Conservation (phyloP, 495 filamentous ascomycete genomes). For the Xylaria palmicola region DNA sequence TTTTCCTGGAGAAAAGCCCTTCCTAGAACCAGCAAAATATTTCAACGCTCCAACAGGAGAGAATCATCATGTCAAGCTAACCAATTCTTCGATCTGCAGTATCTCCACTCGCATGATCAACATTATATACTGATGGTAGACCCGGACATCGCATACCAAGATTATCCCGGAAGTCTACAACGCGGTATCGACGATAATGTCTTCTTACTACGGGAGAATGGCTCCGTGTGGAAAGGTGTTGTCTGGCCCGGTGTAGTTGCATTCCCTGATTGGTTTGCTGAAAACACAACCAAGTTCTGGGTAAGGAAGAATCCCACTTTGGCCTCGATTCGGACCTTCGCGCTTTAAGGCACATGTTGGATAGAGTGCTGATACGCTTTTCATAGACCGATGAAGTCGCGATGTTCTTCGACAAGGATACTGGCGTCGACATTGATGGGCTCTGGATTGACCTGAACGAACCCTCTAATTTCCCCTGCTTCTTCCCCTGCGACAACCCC, state of each 20-base stretch:
- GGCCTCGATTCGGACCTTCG: neutral
- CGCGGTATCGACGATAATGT: slow-evolving; percentile 60
- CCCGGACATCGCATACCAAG: slow-evolving; percentile 69
- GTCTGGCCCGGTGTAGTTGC: slow-evolving; percentile 84
- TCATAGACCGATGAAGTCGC: slow-evolving; percentile 59
- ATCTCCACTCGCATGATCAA: slow-evolving; percentile 72
- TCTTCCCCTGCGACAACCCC: slow-evolving; percentile 65
- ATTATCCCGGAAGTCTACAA: slow-evolving; percentile 62
- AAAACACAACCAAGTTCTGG: slow-evolving; percentile 68
- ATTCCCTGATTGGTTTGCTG: slow-evolving; percentile 83
- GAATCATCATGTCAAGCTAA: neutral
- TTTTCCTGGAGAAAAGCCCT: neutral
- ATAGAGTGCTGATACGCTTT: neutral
- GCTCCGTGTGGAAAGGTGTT: slow-evolving; percentile 69
- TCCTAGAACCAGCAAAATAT: no score
- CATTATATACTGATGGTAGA: slow-evolving; percentile 89
- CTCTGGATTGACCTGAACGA: slow-evolving; percentile 92
- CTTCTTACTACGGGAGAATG: slow-evolving; percentile 65
- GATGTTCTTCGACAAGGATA: slow-evolving; percentile 62
- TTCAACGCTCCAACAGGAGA: neutral
- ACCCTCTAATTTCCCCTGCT: slow-evolving; percentile 63
- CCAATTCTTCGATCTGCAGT: slow-evolving; percentile 16
- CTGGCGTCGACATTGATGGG: slow-evolving; percentile 78
- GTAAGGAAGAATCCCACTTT: neutral
- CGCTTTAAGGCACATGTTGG: neutral